These are phyloP conservation scores for Auriscalpium vulgare DNA, from an alignment of 768 basidiomycete genomes.

Conservation along the genomic window DNA sequence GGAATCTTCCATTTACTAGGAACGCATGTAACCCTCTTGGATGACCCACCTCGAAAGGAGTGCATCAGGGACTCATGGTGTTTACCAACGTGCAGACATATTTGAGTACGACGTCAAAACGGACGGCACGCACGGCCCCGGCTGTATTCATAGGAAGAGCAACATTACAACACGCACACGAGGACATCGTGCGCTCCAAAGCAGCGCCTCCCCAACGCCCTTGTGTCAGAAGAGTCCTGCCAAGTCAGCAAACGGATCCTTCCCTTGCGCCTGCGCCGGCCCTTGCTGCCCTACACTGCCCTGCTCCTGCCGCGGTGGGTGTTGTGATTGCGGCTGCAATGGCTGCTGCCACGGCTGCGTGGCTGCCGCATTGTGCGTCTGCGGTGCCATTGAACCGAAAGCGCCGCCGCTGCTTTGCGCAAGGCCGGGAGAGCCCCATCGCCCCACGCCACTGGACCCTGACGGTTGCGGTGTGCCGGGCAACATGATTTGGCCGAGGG, in stretches of 20 bases:
- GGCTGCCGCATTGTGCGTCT: background rate
- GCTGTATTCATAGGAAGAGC: background rate
- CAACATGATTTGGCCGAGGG: constrained; percentile 13
- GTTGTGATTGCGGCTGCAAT: constrained; percentile 11
- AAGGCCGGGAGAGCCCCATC: constrained; percentile 1
- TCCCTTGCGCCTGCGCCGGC: constrained; percentile 34
- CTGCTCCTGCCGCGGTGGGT: background rate
- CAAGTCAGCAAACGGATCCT: constrained; percentile 83
- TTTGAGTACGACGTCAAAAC: too few species aligned
- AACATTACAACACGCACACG: background rate
- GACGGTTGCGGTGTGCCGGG: constrained; percentile 10
- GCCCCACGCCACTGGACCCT: constrained; percentile 1
- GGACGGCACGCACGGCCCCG: too few species aligned
- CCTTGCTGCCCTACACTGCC: constrained; percentile 12
- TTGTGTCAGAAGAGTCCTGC: constrained; percentile 56
- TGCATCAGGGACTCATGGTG: too few species aligned
- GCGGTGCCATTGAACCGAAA: background rate
- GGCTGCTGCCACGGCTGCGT: constrained; percentile 8
- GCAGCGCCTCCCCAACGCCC: background rate
- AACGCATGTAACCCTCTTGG: too few species aligned
- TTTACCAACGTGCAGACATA: too few species aligned
- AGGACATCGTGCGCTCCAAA: background rate
- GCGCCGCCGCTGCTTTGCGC: background rate
- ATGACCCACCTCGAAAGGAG: too few species aligned
- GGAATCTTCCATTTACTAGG: too few species aligned